These are phyloP conservation scores for Phytophthora meadii DNA, from an alignment of 352 stramenopile genomes.

Conservation along the genomic window DNA sequence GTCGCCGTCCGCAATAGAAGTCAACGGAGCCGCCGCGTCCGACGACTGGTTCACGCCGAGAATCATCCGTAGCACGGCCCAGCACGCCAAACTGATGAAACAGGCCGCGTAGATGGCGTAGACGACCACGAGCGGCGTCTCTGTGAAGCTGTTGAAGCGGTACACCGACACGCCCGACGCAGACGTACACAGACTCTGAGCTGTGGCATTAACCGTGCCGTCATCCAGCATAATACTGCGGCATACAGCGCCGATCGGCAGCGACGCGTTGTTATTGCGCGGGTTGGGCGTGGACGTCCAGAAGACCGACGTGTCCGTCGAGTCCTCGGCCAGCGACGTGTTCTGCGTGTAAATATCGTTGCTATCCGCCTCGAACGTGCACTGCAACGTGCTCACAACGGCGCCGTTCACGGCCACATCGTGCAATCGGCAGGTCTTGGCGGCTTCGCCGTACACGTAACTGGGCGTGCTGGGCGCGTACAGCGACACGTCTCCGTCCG, in stretches of 20 bases:
- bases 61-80: slow-evolving; percentile 29
- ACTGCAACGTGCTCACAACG: slow-evolving; percentile 50
- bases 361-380: slow-evolving; percentile 40
- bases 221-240: slow-evolving; percentile 53
- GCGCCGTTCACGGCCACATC: slow-evolving; percentile 35
- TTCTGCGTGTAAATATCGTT: slow-evolving; percentile 62
- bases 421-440: slow-evolving; percentile 56
- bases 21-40: slow-evolving; percentile 16
- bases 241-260: slow-evolving; percentile 65
- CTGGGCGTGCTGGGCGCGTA: slow-evolving; percentile 63
- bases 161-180: slow-evolving; percentile 30
- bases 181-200: slow-evolving; percentile 37
- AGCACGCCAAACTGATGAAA: slow-evolving; percentile 43
- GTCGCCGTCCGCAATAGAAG: slow-evolving; percentile 37
- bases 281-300: slow-evolving; percentile 62
- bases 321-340: slow-evolving; percentile 55
- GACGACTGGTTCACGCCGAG: slow-evolving; percentile 26
- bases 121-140: slow-evolving; percentile 51
- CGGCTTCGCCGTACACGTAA: slow-evolving; percentile 61
- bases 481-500: slow-evolving; percentile 54
- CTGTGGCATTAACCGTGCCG: slow-evolving; percentile 34
- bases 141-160: slow-evolving; percentile 66
- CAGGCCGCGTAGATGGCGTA: slow-evolving; percentile 61
- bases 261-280: slow-evolving; percentile 76
- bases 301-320: slow-evolving; percentile 54